These are phyloP conservation scores for Aspergillus neotritici DNA, from an alignment of 2,329 filamentous ascomycete species.

Conservation along the genomic window DNA sequence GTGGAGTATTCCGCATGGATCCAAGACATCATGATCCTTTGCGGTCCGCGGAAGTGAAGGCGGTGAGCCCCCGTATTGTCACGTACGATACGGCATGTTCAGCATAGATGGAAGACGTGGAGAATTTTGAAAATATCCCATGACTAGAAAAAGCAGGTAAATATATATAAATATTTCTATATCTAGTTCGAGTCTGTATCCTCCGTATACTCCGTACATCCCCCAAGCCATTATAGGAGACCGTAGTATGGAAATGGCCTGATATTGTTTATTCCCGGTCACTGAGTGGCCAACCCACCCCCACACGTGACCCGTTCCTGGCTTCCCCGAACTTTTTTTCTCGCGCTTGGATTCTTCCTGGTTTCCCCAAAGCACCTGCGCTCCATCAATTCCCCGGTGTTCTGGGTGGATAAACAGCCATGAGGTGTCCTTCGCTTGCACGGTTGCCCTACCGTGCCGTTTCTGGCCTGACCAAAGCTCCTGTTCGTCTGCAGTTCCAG, in stretches of 20 bases:
- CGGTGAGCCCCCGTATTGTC: constrained; percentile 5
- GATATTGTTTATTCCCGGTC: background rate
- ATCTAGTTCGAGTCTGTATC: too few species aligned
- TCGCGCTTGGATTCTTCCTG: constrained; percentile 16
- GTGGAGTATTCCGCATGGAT: constrained; percentile 2
- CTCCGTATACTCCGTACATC: background rate
- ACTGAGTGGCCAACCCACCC: constrained; percentile 15
- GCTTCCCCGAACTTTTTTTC: constrained; percentile 36
- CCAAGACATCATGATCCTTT: background rate
- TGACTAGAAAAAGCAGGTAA: too few species aligned
- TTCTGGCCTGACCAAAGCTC: constrained; percentile 31
- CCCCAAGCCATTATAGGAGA: too few species aligned
- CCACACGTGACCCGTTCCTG: constrained; percentile 33
- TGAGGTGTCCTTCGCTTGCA: constrained; percentile 39
- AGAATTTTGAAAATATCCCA: too few species aligned
- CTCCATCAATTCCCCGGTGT: constrained; percentile 20
- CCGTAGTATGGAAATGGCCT: background rate
- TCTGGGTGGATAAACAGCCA: constrained; percentile 26
- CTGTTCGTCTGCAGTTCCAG: constrained; percentile 31
- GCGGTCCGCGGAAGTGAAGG: constrained; percentile 5
- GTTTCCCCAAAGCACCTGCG: constrained; percentile 15
- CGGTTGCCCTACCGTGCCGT: constrained; percentile 37
- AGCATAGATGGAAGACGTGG: too few species aligned
- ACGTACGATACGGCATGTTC: background rate
- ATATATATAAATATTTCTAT: background rate